Evolutionary conservation across 306 rosid genomes (phyloP), one percentile per base, ranked within the genome.

Genomic region (Sesbania bispinosa): DNA sequence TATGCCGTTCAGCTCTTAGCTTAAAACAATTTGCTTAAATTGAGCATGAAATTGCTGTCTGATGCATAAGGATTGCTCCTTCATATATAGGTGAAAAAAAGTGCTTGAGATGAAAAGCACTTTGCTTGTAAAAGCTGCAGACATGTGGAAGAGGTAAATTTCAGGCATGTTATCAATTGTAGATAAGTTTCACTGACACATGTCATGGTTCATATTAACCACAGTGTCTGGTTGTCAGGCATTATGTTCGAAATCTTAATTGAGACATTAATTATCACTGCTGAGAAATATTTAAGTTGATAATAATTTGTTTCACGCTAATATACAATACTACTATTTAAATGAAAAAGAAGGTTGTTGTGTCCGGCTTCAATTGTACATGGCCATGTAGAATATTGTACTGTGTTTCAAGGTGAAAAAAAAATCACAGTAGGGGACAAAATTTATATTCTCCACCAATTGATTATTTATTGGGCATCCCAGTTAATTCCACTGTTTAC

Each of bases 121-220:
- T 41, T 24, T 1, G n/a, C 57, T 2, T 6, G 24, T 14, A 57
- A 59, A 33, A 47, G 63, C 16, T 26, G 23, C 48, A 47, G 42
- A 27, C 63, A 47, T 24, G n/a, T n/a, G 26, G 47, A 35, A 62
- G 15, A 45, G 21, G 36, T 24, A 36, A 46, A 47, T 35, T 30
- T 46, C 46, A 57, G 46, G 45, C 45, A 18, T 58, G 54, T 63
- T 24, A 4, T 8, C 33, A 38, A 74, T 20, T 11, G 7, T 6
- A 24, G 16, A 50, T 63, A 51, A 51, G 46, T 62, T 5, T 39
- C 20, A 67, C 45, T 67, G 69, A 76, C 81, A 48, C 36, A 47
- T 69, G 16, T n/a, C 14, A 26, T 59, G 29, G 23, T 39, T 4
- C 32, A 38, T 14, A 38, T 51, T 68, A 20, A 46, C 26, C 57